A percentile compares a stretch with the other conserved stretches of the same genome.
phyloP scores from a whole-genome alignment of 139 green algal species.

The Micractinium conductrix region DNA sequence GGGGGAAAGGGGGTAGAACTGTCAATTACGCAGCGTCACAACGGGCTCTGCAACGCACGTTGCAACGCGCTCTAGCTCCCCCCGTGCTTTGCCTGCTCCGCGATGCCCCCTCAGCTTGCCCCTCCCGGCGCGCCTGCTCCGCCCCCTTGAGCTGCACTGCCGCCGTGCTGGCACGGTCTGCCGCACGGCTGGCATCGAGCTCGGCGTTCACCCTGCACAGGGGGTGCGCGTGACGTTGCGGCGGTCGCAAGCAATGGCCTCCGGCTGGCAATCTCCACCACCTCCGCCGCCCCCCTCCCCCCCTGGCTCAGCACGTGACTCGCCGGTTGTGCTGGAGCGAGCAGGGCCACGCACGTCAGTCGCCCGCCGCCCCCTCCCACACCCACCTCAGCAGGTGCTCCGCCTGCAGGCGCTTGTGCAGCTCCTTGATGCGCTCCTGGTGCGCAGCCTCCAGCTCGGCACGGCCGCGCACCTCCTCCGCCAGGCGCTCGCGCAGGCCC shows the following conservation, averaged over 20 bases:
- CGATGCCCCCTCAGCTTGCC: no score
- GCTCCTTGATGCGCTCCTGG: slow-evolving; percentile 37
- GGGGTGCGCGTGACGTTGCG: background rate
- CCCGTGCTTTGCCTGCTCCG: no score
- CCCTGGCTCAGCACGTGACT: background rate
- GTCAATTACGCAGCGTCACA: no score
- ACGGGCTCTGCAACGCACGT: no score
- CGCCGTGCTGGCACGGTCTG: background rate
- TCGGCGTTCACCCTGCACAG: slow-evolving; percentile 39
- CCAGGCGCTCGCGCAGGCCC: slow-evolving; percentile 44
- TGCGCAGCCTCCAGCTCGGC: slow-evolving; percentile 35
- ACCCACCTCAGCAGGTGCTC: slow-evolving; percentile 35
- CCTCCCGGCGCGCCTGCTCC: slow-evolving; percentile 28
- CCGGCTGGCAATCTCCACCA: background rate
- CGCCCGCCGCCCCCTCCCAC: no score
- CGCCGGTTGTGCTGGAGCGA: background rate
- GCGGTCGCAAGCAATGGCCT: background rate
- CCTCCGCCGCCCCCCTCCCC: background rate
- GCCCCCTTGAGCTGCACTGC: slow-evolving; percentile 27
- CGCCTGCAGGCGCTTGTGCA: slow-evolving; percentile 39
- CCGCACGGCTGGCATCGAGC: slow-evolving; percentile 1
- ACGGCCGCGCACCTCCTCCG: slow-evolving; percentile 16
- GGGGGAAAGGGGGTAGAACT: no score
- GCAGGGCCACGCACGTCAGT: no score
- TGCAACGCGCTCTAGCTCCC: no score